Base-by-base conservation (phyloP, 345 rosid genomes). In the Punica granatum region DNA sequence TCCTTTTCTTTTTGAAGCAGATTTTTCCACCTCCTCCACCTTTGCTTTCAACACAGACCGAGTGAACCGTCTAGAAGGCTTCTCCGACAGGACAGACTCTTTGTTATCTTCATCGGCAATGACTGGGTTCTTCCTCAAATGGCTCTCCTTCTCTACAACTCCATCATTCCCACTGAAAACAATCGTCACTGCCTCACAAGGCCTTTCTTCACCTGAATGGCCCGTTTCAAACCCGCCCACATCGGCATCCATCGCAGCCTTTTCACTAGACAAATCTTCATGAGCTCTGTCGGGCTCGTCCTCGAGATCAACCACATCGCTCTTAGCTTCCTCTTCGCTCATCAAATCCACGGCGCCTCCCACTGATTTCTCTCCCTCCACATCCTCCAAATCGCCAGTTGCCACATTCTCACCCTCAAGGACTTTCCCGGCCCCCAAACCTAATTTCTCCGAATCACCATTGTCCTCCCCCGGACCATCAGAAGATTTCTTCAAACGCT, bases 231-330 rank as follows among this genome's bases (percentile, higher is more conserved):
- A 31, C 26, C 36, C 75, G 18, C 62, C 67, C 34, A 61, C 69
- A 41, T 56, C 19, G 61, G 18, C 71, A 36, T 59, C n/a, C 25
- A 42, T 35, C 32, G 23, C 54, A 3, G 13, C 54, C 32, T 62
- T 67, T 75, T 13, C 73, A 73, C 54, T 67, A 77, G 63, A 67
- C 66, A 67, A 46, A 66, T 66, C 76, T 37, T 48, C 70, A 35
- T 49, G 37, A 25, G 28, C 16, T 15, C 63, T 60, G 37, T 64
- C 60, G 16, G 44, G 81, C 39, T 68, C 83, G 42, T 84, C 88
- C 0, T 83, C 90, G 65, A 78, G 37, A 73, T 90, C 93, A 39
- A 86, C 84, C 39, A 86, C 87, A 46, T 85, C 97, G 64, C 96
- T 88, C 78, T 87, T 83, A 9, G 80, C 89, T 71, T 85, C 93